Evolutionary conservation across 331 rosid species (phyloP), one percentile per base, ranked within the genome.

Genomic region (Cucumis variabilis): DNA sequence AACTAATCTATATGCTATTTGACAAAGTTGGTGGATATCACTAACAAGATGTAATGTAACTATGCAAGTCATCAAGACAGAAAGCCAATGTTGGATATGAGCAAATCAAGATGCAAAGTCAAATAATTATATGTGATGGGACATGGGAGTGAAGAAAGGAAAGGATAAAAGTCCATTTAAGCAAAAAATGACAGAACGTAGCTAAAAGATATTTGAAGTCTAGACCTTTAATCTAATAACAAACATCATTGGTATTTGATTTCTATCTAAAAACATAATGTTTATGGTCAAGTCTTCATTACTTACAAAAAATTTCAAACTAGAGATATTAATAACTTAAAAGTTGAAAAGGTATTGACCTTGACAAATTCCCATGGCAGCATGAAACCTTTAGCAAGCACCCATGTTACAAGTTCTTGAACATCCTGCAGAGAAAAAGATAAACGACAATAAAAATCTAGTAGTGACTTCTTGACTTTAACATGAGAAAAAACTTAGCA

Each of bases 401-500:
- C 99, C 99, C 99, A 97, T 19, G 95, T 93, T 87, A 94, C 89
- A 44, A 97, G 96, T 85, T 98, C 98, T 92, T 97, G 99, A 85
- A 97, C 89, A 86, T 97, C 99, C 99, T 97, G 91, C 82, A 85
- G 82, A 85, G 82, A 84, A 87, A 11, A 74, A 86, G 53, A 51
- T 60, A 79, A 83, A 55, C 72, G 74, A 21, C 16, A 74, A 60
- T 76, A 37, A 86, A 75, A 41, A 75, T 63, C 46, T 25, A 24
- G 50, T 1, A 17, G 25, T 10, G 33, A 30, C 30, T 44, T 46
- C 12, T 17, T 17, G 66, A 21, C n/a, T 25, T 50, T 3, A 44
- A 51, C 65, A 44, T 46, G 78, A 60, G 14, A 87, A 15, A 58
- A 80, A 53, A 4, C 60, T 48, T 5, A 16, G 50, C 4, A 15